Conservation (phyloP, 495 filamentous ascomycete species). For the Jackrogersella multiformis region DNA sequence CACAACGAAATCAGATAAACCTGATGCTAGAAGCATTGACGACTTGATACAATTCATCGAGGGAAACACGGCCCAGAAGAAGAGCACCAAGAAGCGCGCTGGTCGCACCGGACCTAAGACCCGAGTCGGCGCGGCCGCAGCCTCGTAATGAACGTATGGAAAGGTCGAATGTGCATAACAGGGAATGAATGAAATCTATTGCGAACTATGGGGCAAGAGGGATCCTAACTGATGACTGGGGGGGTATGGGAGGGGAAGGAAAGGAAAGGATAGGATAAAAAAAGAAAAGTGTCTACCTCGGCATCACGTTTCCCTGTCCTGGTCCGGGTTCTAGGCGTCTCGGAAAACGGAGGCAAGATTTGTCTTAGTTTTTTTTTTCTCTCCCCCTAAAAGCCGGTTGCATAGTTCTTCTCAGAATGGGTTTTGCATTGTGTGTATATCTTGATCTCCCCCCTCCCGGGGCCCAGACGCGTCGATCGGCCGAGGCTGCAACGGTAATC, state of each 20-base stretch:
- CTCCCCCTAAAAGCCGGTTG: conserved; percentile 4
- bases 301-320: neutral
- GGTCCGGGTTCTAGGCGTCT: conserved; percentile 20
- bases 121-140: conserved; percentile 52
- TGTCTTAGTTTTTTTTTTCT: neutral
- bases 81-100: conserved; percentile 74
- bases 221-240: neutral
- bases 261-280: neutral
- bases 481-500: too few relatives aligned
- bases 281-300: conserved; percentile 2
- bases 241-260: conserved; percentile 5
- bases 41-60: conserved; percentile 90
- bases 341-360: conserved; percentile 13
- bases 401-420: conserved; percentile 19
- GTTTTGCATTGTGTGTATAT: conserved; percentile 28
- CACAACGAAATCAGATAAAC: conserved; percentile 40
- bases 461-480: neutral
- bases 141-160: conserved; percentile 7
- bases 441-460: neutral
- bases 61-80: conserved; percentile 69
- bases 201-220: conserved; percentile 4
- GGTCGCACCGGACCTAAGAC: conserved; percentile 77
- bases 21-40: conserved; percentile 82
- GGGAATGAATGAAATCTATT: conserved; percentile 11
- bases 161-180: conserved; percentile 2